Evolutionary conservation across 176 grass and related monocot genomes (phyloP).

Genomic region (Oryza australiensis): DNA sequence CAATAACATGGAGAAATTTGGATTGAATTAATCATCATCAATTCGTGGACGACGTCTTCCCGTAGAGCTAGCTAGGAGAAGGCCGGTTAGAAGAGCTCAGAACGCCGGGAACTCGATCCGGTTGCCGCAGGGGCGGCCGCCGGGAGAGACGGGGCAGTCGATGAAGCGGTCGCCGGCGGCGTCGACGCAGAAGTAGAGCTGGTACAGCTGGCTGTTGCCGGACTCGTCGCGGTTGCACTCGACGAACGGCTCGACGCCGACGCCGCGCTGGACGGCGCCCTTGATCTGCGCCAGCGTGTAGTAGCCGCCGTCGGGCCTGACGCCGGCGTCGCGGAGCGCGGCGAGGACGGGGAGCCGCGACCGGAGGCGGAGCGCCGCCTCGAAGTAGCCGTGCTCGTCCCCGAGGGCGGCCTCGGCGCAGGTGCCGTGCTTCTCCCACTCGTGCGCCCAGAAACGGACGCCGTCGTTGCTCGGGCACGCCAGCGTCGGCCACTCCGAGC

Average conservation of each 20-base stretch:
- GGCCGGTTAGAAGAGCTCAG: neutral
- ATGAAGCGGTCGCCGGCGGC: conserved; percentile 44
- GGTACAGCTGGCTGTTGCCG: conserved; percentile 79
- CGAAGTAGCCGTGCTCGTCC: conserved; percentile 78
- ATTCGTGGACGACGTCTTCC: neutral
- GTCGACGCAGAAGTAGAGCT: conserved; percentile 87
- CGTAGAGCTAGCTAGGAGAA: too few species aligned
- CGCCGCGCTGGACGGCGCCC: conserved; percentile 43
- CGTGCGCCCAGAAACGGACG: conserved; percentile 72
- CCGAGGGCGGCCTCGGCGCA: conserved; percentile 54
- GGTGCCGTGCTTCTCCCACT: conserved; percentile 98
- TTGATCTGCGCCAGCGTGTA: conserved; percentile 56
- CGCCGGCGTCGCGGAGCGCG: conserved; percentile 40
- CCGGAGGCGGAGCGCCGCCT: conserved; percentile 60
- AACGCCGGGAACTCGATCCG: conserved; percentile 74
- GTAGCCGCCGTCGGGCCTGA: conserved; percentile 53
- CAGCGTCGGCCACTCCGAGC: conserved; percentile 70
- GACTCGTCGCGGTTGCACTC: conserved; percentile 86
- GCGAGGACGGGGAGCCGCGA: conserved; percentile 47
- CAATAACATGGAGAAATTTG: neutral
- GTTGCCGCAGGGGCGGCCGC: conserved; percentile 40
- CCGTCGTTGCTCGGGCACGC: conserved; percentile 77
- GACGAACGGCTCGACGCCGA: conserved; percentile 52
- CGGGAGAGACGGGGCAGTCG: conserved; percentile 66
- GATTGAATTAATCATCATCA: neutral